Evolutionary conservation across 345 rosid genomes (phyloP).

Genomic region (Eucalyptus microcorys): DNA sequence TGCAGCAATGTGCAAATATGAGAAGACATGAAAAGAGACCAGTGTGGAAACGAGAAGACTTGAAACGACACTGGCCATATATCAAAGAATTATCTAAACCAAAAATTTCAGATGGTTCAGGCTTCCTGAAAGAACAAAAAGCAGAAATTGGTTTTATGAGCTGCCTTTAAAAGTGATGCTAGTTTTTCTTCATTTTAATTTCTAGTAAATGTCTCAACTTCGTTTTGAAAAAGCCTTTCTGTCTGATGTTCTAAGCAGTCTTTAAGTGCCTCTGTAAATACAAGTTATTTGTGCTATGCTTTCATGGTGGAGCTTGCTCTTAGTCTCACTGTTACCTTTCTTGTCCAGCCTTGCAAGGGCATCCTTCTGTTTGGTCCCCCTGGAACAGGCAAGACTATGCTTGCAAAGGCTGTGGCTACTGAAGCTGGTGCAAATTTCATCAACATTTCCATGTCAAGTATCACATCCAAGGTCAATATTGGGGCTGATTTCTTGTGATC

Average conservation of each 20-base stretch:
- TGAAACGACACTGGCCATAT: neutral
- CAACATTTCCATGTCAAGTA: slow-evolving; percentile 85
- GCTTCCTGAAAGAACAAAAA: neutral
- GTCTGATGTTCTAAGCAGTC: neutral
- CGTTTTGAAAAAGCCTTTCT: neutral
- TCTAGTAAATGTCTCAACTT: neutral
- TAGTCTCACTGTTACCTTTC: neutral
- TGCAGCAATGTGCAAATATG: neutral
- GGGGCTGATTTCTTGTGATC: neutral
- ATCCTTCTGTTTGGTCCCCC: slow-evolving; percentile 92
- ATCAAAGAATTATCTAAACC: neutral
- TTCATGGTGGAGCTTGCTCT: neutral
- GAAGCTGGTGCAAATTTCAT: slow-evolving; percentile 97
- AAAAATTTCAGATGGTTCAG: neutral
- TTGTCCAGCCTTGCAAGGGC: slow-evolving; percentile 79
- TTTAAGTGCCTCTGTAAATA: neutral
- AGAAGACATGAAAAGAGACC: neutral
- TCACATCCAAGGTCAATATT: slow-evolving; percentile 63
- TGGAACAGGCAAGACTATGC: slow-evolving; percentile 96
- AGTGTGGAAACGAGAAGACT: neutral
- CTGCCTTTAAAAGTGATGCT: neutral
- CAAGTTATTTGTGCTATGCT: neutral
- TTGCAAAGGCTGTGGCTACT: slow-evolving; percentile 97
- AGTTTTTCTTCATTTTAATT: neutral
- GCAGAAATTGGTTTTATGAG: neutral